phyloP scores from a whole-genome alignment of 2,329 filamentous ascomycete genomes.

The Aspergillus uvarum region DNA sequence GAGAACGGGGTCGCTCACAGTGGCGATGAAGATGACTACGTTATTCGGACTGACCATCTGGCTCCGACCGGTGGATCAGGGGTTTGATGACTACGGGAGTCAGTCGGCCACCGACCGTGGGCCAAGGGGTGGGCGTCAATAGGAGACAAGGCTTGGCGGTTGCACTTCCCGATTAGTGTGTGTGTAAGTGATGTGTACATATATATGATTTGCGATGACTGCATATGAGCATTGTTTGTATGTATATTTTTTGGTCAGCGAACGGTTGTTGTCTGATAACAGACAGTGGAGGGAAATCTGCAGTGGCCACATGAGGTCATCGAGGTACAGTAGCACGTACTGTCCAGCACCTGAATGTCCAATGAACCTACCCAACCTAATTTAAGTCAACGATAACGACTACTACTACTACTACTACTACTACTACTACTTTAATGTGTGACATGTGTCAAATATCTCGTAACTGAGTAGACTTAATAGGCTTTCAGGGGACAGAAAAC shows the following conservation, averaged over 20 bases:
- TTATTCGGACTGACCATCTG: slow-evolving; percentile 41
- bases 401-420: no score
- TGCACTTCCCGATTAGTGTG: not conserved
- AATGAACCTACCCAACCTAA: no score
- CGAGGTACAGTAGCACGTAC: no score
- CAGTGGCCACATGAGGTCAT: no score
- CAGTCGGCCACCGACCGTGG: not conserved
- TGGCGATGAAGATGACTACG: slow-evolving; percentile 36
- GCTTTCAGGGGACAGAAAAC: no score
- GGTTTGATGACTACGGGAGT: not conserved
- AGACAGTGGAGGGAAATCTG: not conserved
- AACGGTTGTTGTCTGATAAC: not conserved
- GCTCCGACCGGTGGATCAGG: slow-evolving; percentile 11
- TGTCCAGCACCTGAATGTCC: no score
- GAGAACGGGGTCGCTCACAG: slow-evolving; percentile 24
- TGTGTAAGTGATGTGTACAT: not conserved
- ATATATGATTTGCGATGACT: slow-evolving; percentile 3
- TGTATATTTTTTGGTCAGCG: not conserved
- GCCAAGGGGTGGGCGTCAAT: not conserved
- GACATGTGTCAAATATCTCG: no score
- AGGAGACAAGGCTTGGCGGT: not conserved
- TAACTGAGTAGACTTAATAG: no score
- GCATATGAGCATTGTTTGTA: not conserved
- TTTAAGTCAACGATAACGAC: no score
- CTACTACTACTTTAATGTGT: no score